Evolutionary conservation across 371 early-diverging fungal species (phyloP).

Genomic region (Ecytonucleospora hepatopenaei): DNA sequence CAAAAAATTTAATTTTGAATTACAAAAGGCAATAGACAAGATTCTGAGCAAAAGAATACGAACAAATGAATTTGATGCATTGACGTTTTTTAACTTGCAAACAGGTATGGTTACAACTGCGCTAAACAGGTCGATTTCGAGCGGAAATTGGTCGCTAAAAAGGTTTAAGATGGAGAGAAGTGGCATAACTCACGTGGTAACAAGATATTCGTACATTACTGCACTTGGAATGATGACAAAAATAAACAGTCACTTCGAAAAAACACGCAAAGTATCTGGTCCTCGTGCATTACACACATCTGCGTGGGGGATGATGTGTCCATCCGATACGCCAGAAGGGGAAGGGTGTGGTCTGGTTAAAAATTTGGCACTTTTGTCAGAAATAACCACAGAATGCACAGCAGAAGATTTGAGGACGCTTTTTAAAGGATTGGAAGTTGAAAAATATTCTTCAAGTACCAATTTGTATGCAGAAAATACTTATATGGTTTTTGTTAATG

Average conservation of each 20-base stretch:
- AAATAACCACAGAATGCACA: conserved; percentile 79
- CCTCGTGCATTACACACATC: conserved; percentile 92
- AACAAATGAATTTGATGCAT: conserved; percentile 82
- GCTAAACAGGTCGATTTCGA: conserved; percentile 82
- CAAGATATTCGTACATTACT: conserved; percentile 82
- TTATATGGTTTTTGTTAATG: conserved; percentile 76
- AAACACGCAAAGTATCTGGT: conserved; percentile 95
- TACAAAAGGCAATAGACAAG: conserved; percentile 66
- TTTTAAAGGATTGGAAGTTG: conserved; percentile 61
- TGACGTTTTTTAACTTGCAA: conserved; percentile 67
- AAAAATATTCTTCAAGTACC: conserved; percentile 64
- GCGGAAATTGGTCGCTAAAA: conserved; percentile 97
- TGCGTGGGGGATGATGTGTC: conserved; percentile 95
- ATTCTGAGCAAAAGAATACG: conserved; percentile 77
- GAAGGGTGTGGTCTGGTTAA: conserved; percentile 98
- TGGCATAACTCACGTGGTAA: conserved; percentile 91
- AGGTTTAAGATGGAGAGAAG: conserved; percentile 99
- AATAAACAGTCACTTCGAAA: conserved; percentile 95
- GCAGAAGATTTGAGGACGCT: conserved; percentile 66
- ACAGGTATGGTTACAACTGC: conserved; percentile 81
- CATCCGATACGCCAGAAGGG: conserved; percentile 98
- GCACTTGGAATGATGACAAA: conserved; percentile 98
- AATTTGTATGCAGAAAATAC: conserved; percentile 65
- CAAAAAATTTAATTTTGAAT: conserved; percentile 80
- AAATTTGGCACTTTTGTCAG: conserved; percentile 92